phyloP scores from a whole-genome alignment of 768 basidiomycete genomes.

The Amyloporia xantha region DNA sequence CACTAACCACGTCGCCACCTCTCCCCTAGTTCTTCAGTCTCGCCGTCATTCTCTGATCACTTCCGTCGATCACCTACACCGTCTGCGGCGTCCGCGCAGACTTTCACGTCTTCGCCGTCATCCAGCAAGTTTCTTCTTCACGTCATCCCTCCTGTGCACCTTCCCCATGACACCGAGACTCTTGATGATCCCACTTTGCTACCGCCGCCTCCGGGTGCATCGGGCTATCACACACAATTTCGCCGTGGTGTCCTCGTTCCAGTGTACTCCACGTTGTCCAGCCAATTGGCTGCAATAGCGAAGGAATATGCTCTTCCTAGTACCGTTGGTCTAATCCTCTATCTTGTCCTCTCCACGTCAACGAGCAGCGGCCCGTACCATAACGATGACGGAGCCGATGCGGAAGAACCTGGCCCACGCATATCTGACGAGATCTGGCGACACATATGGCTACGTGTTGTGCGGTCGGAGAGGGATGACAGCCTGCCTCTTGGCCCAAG shows the following conservation, averaged over 20 bases:
- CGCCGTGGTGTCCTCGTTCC: constrained; percentile 83
- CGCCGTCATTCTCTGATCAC: constrained; percentile 39
- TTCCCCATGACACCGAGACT: constrained; percentile 56
- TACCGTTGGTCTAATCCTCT: constrained; percentile 75
- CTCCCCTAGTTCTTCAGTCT: constrained; percentile 12
- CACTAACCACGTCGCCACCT: constrained; percentile 12
- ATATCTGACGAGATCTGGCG: constrained; percentile 86
- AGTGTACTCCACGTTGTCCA: constrained; percentile 74
- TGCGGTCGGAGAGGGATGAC: constrained; percentile 51
- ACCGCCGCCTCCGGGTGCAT: constrained; percentile 49
- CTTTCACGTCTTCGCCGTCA: constrained; percentile 28
- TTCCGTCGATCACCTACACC: constrained; percentile 33
- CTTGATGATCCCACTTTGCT: constrained; percentile 38
- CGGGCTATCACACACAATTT: constrained; percentile 76
- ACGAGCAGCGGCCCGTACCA: too few relatives aligned
- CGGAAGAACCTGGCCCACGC: constrained; percentile 64
- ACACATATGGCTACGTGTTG: constrained; percentile 72
- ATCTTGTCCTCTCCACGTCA: constrained; percentile 48
- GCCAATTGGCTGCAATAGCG: constrained; percentile 82
- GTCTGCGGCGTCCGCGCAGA: constrained; percentile 33
- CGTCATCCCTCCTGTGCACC: constrained; percentile 69
- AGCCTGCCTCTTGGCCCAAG: constrained; percentile 27
- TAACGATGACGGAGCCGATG: constrained; percentile 26
- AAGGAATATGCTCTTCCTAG: constrained; percentile 91
- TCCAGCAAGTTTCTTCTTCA: constrained; percentile 68